Evolutionary conservation across 331 rosid genomes (phyloP), one percentile per base, ranked within the genome.

Genomic region (Acacia concinna): DNA sequence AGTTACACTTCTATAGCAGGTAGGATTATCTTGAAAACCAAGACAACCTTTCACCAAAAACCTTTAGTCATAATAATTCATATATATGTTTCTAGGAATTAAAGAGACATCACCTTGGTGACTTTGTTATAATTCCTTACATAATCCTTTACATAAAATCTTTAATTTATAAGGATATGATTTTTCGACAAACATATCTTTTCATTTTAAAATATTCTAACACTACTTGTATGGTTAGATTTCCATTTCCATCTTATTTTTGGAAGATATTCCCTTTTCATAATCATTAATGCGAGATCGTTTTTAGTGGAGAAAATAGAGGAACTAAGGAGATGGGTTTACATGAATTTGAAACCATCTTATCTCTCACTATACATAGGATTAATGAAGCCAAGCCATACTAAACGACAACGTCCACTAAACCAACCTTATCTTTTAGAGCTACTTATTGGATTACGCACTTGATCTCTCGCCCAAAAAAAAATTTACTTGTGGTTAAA

Each of bases 361-460:
- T 49, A 1, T 60, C 38, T 17, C 64, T 60, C 67, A 12, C 67
- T 6, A 28, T 30, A 49, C 23, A 74, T 25, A 49, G 25, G 67
- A 68, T 57, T 17, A 13, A n/a, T 73, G 73, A 49, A 49, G 57
- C 57, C 6, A 49, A 65, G 57, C 30, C 34, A 32, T 31, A 68
- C 75, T 77, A 88, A 81, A 85, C 73, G 82, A 73, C 79, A 86
- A 77, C 66, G 54, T 67, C 82, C 91, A 90, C 90, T 82, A 86
- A 78, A 73, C 74, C 82, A 79, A 84, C 81, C 87, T 80, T 86
- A 90, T 86, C 90, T 84, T 84, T 54, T 63, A 73, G 84, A 73
- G 76, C 84, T 73, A 73, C 81, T 62, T 81, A 81, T 83, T 77
- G 86, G 90, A 86, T 71, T 56, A 75, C 81, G 87, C 89, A 83